Evolutionary conservation across 1,139 yeast species (phyloP), one percentile per base, ranked within the genome.

Genomic region (Suhomyces anneliseae): DNA sequence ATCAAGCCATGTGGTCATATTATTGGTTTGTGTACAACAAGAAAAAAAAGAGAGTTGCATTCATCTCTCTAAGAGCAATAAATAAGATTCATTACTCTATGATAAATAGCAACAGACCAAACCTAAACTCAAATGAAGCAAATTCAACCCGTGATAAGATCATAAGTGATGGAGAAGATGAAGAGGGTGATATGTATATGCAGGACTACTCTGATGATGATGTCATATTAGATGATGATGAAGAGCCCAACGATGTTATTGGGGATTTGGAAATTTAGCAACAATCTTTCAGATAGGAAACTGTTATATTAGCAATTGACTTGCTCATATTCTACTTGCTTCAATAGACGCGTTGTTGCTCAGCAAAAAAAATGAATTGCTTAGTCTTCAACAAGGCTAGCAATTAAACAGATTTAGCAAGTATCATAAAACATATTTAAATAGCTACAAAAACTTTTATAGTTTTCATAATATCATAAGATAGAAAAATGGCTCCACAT

Each of bases 21-120:
- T 89, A 89, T 76, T 93, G 96, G 87, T 93, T 93, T 65, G 83
- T 93, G 44, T 90, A 88, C 68, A 93, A 90, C 69, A 90, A 89
- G 66, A 87, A 89, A 60, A 82, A 87, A 67, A 93, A 92, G 69
- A 79, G 98, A 53, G 98, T 93, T 4, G 90, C 96, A 1, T 93
- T 87, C 62, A 66, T 93, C 31, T 88, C 90, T 59, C 61, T 76
- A 48, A 71, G 71, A 5, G 80, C 78, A 1, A 69, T 75, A 44
- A 74, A 74, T 50, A 69, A 72, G 51, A 61, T 69, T 9, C 78
- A 75, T 55, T 70, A 69, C 51, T 65, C 72, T 2, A 61, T 57
- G 54, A 58, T 70, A n/a, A 69, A 70, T 51, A 58, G 49, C 40
- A 48, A 52, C 27, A 51, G 46, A 40, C 43, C 38, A 12, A 40